A percentile compares a stretch with the other conserved stretches of the same genome.
Conservation (phyloP, 2,329 filamentous ascomycete genomes). For the Pleochaeta shiraiana region DNA sequence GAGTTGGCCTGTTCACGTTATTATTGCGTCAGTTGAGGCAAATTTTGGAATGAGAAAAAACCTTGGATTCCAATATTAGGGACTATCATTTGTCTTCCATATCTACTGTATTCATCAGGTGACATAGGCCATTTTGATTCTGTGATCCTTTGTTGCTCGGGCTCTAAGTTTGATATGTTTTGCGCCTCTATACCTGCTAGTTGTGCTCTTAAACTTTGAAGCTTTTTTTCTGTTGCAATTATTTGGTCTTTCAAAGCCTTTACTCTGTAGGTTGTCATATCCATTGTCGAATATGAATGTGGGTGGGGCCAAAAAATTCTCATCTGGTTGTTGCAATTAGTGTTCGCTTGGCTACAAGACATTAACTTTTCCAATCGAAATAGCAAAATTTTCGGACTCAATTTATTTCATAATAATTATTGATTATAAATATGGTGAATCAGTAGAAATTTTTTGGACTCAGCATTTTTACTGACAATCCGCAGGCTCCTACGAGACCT, state of each 20-base stretch:
- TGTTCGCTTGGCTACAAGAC: too few species aligned
- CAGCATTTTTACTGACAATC: too few species aligned
- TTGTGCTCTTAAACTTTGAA: slow-evolving; percentile 24
- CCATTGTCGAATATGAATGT: too few species aligned
- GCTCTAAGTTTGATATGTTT: background rate
- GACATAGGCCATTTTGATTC: slow-evolving; percentile 41
- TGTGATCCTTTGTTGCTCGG: background rate
- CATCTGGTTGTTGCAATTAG: too few species aligned
- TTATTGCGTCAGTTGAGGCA: background rate
- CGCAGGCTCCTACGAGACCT: slow-evolving; percentile 23
- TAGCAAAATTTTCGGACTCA: too few species aligned
- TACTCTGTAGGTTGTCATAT: slow-evolving; percentile 15
- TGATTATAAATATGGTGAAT: too few species aligned
- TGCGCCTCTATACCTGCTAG: slow-evolving; percentile 19
- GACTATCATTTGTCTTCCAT: slow-evolving; percentile 80
- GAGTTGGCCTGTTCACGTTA: slow-evolving; percentile 67
- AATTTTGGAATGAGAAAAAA: slow-evolving; percentile 16
- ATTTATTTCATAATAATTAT: too few species aligned
- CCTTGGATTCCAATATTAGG: slow-evolving; percentile 59
- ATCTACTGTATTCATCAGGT: slow-evolving; percentile 58
- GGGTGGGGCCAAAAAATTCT: too few species aligned
- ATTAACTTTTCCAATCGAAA: too few species aligned
- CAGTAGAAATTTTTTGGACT: too few species aligned
- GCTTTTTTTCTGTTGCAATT: slow-evolving; percentile 24
- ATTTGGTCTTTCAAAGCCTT: slow-evolving; percentile 27